Percentiles rank a stretch among this genome's conserved stretches.
Conservation (phyloP, 2,329 filamentous ascomycete species). For the Emergomyces pasteurianus region DNA sequence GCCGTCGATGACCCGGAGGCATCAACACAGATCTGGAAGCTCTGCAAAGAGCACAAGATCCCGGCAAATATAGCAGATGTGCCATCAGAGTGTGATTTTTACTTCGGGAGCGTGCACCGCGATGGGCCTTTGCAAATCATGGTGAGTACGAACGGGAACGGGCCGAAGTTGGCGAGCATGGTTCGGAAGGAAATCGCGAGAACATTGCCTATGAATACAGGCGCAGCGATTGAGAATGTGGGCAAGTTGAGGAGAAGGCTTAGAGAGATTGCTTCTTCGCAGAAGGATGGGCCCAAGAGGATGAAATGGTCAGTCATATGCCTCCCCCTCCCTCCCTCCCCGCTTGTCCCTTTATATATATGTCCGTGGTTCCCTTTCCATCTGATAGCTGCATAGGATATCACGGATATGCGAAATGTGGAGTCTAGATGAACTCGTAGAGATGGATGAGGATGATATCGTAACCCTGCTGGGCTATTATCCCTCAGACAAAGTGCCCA, state of each 20-base stretch:
- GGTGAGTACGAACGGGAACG: slow-evolving; percentile 97
- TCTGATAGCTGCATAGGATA: slow-evolving; percentile 48
- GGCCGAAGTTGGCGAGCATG: slow-evolving; percentile 77
- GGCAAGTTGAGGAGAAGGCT: slow-evolving; percentile 69
- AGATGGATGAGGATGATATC: slow-evolving; percentile 67
- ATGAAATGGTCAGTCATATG: slow-evolving; percentile 67
- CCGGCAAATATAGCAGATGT: slow-evolving; percentile 96
- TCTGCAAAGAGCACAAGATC: slow-evolving; percentile 75
- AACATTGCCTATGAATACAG: slow-evolving; percentile 63
- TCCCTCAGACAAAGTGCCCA: slow-evolving; percentile 15
- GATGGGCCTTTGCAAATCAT: slow-evolving; percentile 95
- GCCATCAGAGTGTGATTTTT: slow-evolving; percentile 93
- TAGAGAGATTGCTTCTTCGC: slow-evolving; percentile 59
- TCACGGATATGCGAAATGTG: slow-evolving; percentile 71
- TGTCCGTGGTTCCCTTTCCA: background rate
- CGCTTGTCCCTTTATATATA: too few species aligned
- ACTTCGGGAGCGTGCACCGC: slow-evolving; percentile 90
- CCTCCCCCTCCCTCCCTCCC: too few species aligned
- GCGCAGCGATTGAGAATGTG: slow-evolving; percentile 74
- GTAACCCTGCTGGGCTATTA: slow-evolving; percentile 61
- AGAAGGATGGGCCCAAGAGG: slow-evolving; percentile 66
- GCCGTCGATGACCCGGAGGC: slow-evolving; percentile 88
- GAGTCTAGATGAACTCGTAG: slow-evolving; percentile 64
- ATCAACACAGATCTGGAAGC: slow-evolving; percentile 83
- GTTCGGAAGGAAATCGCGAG: slow-evolving; percentile 72